Base-by-base conservation (phyloP, 2,329 filamentous ascomycete genomes). In the Colletotrichum nymphaeae region DNA sequence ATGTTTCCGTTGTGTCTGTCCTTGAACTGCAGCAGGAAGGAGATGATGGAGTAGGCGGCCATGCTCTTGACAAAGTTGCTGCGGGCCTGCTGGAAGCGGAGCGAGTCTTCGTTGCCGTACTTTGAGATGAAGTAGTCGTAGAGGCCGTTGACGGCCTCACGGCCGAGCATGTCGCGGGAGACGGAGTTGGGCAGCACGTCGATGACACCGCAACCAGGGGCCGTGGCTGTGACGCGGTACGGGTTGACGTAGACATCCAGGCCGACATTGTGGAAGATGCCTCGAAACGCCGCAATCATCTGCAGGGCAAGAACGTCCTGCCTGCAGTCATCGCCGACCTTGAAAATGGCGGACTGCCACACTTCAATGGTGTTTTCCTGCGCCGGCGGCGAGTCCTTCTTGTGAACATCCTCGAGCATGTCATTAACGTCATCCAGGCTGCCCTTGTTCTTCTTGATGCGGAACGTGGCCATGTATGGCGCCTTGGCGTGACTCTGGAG, bases 321-420 rank as follows among this genome's bases (percentile, higher is more conserved):
- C 63, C 97, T 93, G 81, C 97, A 98, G 83, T 99, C 97, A 81
- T 99, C 97, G 75, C 97, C 97, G 62, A 99, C 97, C 83, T 99
- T 99, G 91, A 99, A 99, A 80, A 99, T 99, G 69, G 96, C 97
- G 2, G 95, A 97, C 83, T 99, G 97, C 97, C 97, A 98, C n/a
- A 96, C 93, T 82, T 99, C 97, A 77, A 97, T 91, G 0, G 91
- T 94, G 78, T 89, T 90, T 66, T 85, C 84, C 32, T 78, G 78
- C 8, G 79, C 80, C 24, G 77, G 71, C 35, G 78, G 69, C 49
- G 52, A 42, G 30, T 79, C 78, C 6, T 80, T 82, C 68, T 85
- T 84, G 63, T 83, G 84, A 2, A 84, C 80, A 59, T 88, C 87
- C 72, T 88, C 86, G 7, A 87, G 81, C 79, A 88, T 81, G 6